A percentile compares a stretch with the other conserved stretches of the same genome.
phyloP scores from a whole-genome alignment of 495 filamentous ascomycete species.

The Penicillium tannophilum region DNA sequence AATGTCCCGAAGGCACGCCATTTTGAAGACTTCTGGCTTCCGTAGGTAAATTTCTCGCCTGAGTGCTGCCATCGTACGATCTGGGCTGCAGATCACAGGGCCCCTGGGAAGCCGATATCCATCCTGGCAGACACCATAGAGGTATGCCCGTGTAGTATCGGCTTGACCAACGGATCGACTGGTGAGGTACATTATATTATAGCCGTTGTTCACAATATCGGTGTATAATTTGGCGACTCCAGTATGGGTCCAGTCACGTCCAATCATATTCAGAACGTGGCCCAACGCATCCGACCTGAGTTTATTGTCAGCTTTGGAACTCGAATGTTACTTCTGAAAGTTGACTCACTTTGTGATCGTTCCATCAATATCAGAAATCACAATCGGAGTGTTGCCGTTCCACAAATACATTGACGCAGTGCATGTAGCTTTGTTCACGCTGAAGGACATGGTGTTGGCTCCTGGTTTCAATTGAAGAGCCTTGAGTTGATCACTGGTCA shows the following conservation, averaged over 20 bases:
- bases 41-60: conserved; percentile 92
- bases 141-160: conserved; percentile 86
- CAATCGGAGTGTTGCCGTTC: conserved; percentile 85
- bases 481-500: conserved; percentile 95
- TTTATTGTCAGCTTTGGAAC: conserved; percentile 7
- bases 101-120: conserved; percentile 83
- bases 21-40: conserved; percentile 99
- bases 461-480: conserved; percentile 79
- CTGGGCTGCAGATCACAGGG: conserved; percentile 91
- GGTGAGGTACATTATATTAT: conserved; percentile 98
- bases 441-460: conserved; percentile 91
- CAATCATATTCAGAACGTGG: conserved; percentile 97
- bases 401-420: conserved; percentile 90
- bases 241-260: conserved; percentile 95
- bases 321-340: neutral
- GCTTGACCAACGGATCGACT: conserved; percentile 91
- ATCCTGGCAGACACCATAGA: conserved; percentile 88
- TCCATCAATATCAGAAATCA: conserved; percentile 98
- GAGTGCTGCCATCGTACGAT: conserved; percentile 94
- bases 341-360: conserved; percentile 85
- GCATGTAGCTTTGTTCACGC: conserved; percentile 91
- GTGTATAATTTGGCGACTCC: conserved; percentile 97
- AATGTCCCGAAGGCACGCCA: conserved; percentile 96
- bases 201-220: conserved; percentile 93
- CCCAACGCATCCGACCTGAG: conserved; percentile 84